Conservation (phyloP, 2,329 filamentous ascomycete species). For the Podosphaera leucotricha region DNA sequence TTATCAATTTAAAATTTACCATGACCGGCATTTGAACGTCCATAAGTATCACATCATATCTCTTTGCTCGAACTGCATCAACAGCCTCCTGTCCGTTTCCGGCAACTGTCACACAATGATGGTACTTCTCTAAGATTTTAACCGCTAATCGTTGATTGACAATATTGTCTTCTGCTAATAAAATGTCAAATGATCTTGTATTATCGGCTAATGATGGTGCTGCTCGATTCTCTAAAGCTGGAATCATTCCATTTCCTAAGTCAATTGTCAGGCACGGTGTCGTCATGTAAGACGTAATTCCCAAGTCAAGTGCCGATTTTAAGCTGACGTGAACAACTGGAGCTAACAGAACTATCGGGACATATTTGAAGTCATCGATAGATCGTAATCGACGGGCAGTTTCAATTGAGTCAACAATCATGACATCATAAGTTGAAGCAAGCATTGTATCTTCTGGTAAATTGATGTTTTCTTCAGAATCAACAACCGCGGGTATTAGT, state of each 20-base stretch:
- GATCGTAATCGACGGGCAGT: conserved; percentile 68
- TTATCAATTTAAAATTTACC: conserved; percentile 26
- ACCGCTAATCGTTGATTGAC: conserved; percentile 92
- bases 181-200: conserved; percentile 82
- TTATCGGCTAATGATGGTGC: conserved; percentile 82
- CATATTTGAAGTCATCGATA: conserved; percentile 91
- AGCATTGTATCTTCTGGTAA: conserved; percentile 29
- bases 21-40: conserved; percentile 99
- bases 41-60: conserved; percentile 95
- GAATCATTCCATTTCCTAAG: conserved; percentile 85
- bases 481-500: conserved; percentile 63
- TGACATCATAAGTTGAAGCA: conserved; percentile 53
- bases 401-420: conserved; percentile 83
- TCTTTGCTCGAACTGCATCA: conserved; percentile 72
- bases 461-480: conserved; percentile 45
- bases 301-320: conserved; percentile 80
- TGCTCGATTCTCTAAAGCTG: conserved; percentile 77
- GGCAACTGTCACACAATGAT: conserved; percentile 77
- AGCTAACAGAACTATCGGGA: conserved; percentile 79
- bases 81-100: conserved; percentile 88
- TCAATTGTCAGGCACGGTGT: conserved; percentile 88
- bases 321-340: conserved; percentile 76
- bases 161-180: conserved; percentile 88
- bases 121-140: conserved; percentile 93
- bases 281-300: conserved; percentile 98